Conservation (phyloP, 148 eudicot species). For the Chenopodium berlandieri region DNA sequence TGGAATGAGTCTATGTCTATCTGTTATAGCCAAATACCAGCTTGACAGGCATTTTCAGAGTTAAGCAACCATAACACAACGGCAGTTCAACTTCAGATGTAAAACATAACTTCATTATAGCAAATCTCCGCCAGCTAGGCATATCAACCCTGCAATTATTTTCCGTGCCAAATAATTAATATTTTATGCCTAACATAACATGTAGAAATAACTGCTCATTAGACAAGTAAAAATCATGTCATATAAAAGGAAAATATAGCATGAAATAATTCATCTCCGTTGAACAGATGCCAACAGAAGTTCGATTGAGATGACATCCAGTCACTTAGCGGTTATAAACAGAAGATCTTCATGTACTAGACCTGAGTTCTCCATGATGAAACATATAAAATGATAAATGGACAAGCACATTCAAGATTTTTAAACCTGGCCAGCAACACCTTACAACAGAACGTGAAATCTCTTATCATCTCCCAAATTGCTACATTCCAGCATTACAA, state of each 20-base stretch:
- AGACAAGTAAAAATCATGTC: conserved; percentile 22
- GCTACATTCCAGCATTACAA: conserved; percentile 13
- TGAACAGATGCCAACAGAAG: conserved; percentile 3
- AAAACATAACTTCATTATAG: conserved; percentile 87
- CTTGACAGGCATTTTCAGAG: conserved; percentile 47
- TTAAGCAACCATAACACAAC: conserved; percentile 77
- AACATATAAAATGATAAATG: conserved; percentile 11
- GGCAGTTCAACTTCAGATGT: conserved; percentile 88
- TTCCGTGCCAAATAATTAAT: conserved; percentile 89
- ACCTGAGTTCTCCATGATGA: conserved; percentile 9
- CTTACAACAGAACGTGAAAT: conserved; percentile 1
- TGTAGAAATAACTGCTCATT: conserved; percentile 31
- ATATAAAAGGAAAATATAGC: neutral
- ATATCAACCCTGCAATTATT: conserved; percentile 99
- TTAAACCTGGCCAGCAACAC: neutral
- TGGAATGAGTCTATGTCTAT: conserved; percentile 39
- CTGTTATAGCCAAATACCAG: conserved; percentile 54
- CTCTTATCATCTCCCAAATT: conserved; percentile 1
- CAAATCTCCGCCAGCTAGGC: conserved; percentile 98
- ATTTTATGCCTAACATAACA: conserved; percentile 39
- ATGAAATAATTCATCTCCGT: conserved; percentile 8
- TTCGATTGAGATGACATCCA: conserved; percentile 10
- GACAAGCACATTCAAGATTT: conserved; percentile 5
- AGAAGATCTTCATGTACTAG: conserved; percentile 7
- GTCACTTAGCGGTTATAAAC: neutral